Percentiles rank a stretch among this genome's conserved stretches.
phyloP scores from a whole-genome alignment of 164 flowering plant species.

The Cinnamomum micranthum region DNA sequence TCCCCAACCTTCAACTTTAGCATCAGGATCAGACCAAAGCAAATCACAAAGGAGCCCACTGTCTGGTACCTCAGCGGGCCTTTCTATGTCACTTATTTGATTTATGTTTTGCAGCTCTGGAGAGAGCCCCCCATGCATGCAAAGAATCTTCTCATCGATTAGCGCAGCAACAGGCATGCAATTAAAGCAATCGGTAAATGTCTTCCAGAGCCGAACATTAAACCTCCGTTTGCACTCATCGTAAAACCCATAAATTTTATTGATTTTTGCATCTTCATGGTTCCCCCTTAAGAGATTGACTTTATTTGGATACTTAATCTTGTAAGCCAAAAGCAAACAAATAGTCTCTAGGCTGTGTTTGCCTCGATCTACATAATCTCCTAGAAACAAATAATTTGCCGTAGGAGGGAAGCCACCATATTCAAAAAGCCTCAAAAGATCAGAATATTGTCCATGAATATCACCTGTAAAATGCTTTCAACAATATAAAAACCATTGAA shows the following conservation, averaged over 20 bases:
- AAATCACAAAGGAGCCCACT: constrained; percentile 48
- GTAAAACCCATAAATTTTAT: constrained; percentile 54
- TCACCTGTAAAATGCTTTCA: constrained; percentile 33
- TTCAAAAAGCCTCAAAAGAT: constrained; percentile 46
- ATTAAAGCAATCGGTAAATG: constrained; percentile 54
- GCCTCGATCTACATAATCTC: constrained; percentile 58
- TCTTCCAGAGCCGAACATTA: constrained; percentile 56
- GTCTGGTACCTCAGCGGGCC: constrained; percentile 54
- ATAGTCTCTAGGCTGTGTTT: constrained; percentile 52
- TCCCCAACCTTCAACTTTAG: constrained; percentile 37
- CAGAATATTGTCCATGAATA: constrained; percentile 55
- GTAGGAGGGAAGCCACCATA: constrained; percentile 50
- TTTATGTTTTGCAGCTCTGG: constrained; percentile 36
- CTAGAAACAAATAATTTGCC: constrained; percentile 49
- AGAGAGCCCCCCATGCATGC: constrained; percentile 59
- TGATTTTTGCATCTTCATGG: constrained; percentile 52
- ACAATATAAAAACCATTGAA: neutral
- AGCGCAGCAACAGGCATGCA: constrained; percentile 54
- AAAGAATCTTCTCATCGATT: constrained; percentile 41
- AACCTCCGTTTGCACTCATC: constrained; percentile 59
- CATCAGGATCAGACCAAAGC: constrained; percentile 56
- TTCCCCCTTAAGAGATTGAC: constrained; percentile 42
- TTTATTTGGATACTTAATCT: constrained; percentile 45
- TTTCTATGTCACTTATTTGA: constrained; percentile 32
- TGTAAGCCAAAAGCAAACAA: constrained; percentile 48